Percentiles rank a stretch among this genome's conserved stretches.
These are phyloP conservation scores for Hymenoscyphus fraxineus DNA, from an alignment of 2,329 filamentous ascomycete genomes.

Conservation along the genomic window DNA sequence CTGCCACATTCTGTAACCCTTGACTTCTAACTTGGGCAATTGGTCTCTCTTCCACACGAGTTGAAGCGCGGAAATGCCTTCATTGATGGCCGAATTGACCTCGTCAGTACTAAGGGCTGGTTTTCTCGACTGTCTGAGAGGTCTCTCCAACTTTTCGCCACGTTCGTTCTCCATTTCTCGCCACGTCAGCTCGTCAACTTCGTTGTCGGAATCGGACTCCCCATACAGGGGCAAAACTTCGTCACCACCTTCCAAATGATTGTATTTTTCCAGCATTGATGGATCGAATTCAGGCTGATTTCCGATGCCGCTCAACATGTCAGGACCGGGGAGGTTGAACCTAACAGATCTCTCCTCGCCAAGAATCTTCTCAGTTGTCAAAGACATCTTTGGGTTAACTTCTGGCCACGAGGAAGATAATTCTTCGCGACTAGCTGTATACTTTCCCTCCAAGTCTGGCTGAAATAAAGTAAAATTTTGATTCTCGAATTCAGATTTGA, in stretches of 20 bases:
- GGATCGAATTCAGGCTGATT: conserved; percentile 23
- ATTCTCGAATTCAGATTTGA: conserved; percentile 27
- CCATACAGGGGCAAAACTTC: conserved; percentile 49
- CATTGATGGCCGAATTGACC: conserved; percentile 50
- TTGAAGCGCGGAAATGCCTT: conserved; percentile 49
- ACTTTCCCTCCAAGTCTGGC: conserved; percentile 14
- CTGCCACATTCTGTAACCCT: conserved; percentile 60
- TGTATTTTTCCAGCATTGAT: conserved; percentile 40
- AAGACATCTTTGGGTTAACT: conserved; percentile 19
- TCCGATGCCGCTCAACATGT: conserved; percentile 6
- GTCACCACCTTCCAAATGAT: conserved; percentile 38
- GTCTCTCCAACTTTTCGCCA: conserved; percentile 34
- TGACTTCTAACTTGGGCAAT: conserved; percentile 50
- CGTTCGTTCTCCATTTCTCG: conserved; percentile 57
- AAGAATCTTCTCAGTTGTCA: background rate
- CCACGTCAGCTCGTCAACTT: conserved; percentile 57
- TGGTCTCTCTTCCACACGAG: conserved; percentile 56
- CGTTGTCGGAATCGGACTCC: conserved; percentile 49
- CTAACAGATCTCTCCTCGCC: conserved; percentile 10
- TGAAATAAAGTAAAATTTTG: conserved; percentile 36
- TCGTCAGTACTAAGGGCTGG: conserved; percentile 42
- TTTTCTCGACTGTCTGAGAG: conserved; percentile 24
- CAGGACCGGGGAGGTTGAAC: conserved; percentile 19
- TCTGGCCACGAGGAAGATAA: conserved; percentile 32
- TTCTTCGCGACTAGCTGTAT: conserved; percentile 28